A percentile compares a stretch with the other conserved stretches of the same genome.
phyloP scores from a whole-genome alignment of 2,329 filamentous ascomycete genomes.

The Penicillium sp. region DNA sequence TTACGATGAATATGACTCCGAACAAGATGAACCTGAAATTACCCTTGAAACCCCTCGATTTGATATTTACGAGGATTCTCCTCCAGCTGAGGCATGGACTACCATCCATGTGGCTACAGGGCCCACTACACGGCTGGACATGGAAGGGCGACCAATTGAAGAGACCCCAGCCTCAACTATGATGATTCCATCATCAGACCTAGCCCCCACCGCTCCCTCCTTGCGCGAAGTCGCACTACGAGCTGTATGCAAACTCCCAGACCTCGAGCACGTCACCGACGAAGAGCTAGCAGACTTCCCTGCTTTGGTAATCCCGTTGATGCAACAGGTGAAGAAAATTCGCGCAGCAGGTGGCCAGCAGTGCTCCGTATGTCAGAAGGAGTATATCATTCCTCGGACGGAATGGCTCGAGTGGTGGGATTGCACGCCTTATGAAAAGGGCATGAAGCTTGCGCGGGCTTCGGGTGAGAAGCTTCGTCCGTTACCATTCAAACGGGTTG shows the following conservation, averaged over 20 bases:
- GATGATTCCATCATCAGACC: neutral
- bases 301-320: conserved; percentile 33
- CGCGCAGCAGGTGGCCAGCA: conserved; percentile 37
- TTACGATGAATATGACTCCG: neutral
- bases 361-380: conserved; percentile 43
- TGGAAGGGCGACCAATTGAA: conserved; percentile 32
- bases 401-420: conserved; percentile 51
- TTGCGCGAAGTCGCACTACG: conserved; percentile 46
- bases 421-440: conserved; percentile 41
- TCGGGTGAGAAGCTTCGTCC: conserved; percentile 35
- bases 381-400: conserved; percentile 43
- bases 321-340: conserved; percentile 37
- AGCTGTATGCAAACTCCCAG: conserved; percentile 36
- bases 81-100: conserved; percentile 33
- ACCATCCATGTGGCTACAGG: conserved; percentile 41
- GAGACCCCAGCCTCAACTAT: conserved; percentile 6
- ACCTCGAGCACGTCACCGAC: conserved; percentile 38
- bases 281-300: conserved; percentile 38
- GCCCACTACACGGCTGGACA: conserved; percentile 32
- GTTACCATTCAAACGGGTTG: conserved; percentile 42
- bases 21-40: neutral
- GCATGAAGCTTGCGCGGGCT: conserved; percentile 33
- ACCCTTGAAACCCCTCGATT: neutral
- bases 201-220: conserved; percentile 33
- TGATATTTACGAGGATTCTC: conserved; percentile 23